phyloP scores from a whole-genome alignment of 345 rosid genomes.

The Eutrema heterophyllum region DNA sequence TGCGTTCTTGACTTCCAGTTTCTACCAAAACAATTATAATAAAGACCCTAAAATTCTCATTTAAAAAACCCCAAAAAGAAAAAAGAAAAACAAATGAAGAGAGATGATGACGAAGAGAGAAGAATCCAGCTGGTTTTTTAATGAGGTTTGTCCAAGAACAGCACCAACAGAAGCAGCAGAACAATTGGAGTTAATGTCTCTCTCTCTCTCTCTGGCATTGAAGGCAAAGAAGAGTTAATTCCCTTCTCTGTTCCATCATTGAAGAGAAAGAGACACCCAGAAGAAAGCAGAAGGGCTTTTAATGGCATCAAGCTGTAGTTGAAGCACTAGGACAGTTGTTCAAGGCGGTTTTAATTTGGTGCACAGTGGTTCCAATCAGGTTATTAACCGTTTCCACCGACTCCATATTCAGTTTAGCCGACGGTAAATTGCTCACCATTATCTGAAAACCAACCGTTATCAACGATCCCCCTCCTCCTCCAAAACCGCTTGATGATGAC shows the following conservation, averaged over 20 bases:
- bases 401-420: conserved; percentile 86
- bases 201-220: conserved; percentile 40
- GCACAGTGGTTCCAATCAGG: conserved; percentile 81
- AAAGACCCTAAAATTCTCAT: conserved; percentile 14
- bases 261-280: conserved; percentile 38
- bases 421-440: conserved; percentile 79
- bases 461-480: conserved; percentile 34
- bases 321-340: conserved; percentile 59
- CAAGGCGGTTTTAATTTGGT: conserved; percentile 89
- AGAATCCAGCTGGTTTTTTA: conserved; percentile 30
- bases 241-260: conserved; percentile 30
- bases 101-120: too few species aligned
- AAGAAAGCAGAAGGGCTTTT: conserved; percentile 26
- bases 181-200: conserved; percentile 26
- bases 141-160: conserved; percentile 43
- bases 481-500: conserved; percentile 43
- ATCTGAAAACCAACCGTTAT: conserved; percentile 93
- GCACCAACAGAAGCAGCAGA: conserved; percentile 46
- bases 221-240: conserved; percentile 28
- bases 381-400: conserved; percentile 89
- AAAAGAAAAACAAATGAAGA: conserved; percentile 33
- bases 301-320: conserved; percentile 34
- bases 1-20: conserved; percentile 97
- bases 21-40: conserved; percentile 10
- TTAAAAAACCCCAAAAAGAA: background rate